Base-by-base conservation (phyloP, 2,329 filamentous ascomycete genomes). In the Zelopaecilomyces penicillatus region DNA sequence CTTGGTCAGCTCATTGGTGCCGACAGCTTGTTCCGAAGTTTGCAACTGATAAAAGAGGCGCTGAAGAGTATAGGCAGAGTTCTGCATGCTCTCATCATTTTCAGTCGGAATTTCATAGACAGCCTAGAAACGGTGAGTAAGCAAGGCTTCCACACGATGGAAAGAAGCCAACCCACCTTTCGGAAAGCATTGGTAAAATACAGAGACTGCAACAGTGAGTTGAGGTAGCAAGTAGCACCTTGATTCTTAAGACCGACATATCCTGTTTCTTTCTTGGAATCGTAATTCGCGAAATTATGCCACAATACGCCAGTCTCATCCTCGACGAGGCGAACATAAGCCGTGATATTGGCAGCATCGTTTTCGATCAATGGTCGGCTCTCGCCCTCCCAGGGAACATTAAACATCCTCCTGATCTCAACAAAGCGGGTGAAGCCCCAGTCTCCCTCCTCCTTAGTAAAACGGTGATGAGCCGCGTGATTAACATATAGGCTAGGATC, bases 361-460 rank as follows among this genome's bases (percentile, higher is more conserved):
- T 87, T 80, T 59, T 94, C 87, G 12, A 89, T 77, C 52, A 94
- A 74, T 6, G 85, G 87, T 46, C 85, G 76, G 33, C 66, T 70
- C 26, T 71, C 69, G 26, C 80, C 78, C 46, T 93, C 85, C 78
- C 85, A 95, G 2, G 80, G 75, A 31, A 82, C 71, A 49, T 83
- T 83, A 60, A 96, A 95, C 63, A 97, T 83, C 57, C 82, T 84
- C 43, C 88, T 78, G 41, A 95, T 76, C 63, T 97, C 93, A 9
- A 89, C 82, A 60, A 97, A 98, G 45, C 91, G 75, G n/a, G 93
- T 98, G 64, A 98, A 98, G 1, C 93, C 93, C 93, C 93, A 98
- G 58, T 98, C 93, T 27, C 88, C 89, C 65, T 98, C 93, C 37
- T 97, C 93, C 51, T 86, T 87, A 4, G 89, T 97, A 65, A 97